These are phyloP conservation scores for Podospora conica DNA, from an alignment of 495 filamentous ascomycete species.

Conservation along the genomic window DNA sequence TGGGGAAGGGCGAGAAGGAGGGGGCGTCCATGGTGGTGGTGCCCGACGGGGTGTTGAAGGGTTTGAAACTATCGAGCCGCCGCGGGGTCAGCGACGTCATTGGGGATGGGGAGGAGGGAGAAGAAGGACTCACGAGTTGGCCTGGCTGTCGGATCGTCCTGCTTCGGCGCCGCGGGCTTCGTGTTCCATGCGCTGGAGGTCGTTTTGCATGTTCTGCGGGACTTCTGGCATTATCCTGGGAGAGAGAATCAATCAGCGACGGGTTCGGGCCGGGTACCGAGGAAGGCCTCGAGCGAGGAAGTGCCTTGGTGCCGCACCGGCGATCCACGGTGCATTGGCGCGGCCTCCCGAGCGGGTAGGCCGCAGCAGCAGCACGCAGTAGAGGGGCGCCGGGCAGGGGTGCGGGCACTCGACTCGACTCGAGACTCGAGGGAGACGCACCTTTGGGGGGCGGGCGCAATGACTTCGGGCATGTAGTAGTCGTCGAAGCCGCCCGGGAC, in stretches of 20 bases:
- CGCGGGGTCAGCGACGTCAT: conserved; percentile 12
- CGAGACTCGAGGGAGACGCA: conserved; percentile 43
- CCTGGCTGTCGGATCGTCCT: conserved; percentile 32
- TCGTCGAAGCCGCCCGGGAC: conserved; percentile 85
- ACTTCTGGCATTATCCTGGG: conserved; percentile 54
- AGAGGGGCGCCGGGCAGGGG: background rate
- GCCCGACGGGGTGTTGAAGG: conserved; percentile 33
- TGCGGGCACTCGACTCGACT: too few species aligned
- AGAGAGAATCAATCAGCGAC: conserved; percentile 8
- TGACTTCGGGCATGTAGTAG: conserved; percentile 65
- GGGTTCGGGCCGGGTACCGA: conserved; percentile 16
- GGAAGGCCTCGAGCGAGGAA: conserved; percentile 2
- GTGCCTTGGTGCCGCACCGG: conserved; percentile 11
- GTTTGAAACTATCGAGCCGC: conserved; percentile 40
- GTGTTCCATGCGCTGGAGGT: conserved; percentile 81
- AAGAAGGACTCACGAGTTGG: conserved; percentile 21
- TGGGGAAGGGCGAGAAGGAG: conserved; percentile 87
- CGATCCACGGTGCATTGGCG: conserved; percentile 1
- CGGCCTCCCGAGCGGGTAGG: conserved; percentile 1
- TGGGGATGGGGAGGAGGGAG: background rate
- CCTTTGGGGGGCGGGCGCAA: conserved; percentile 80
- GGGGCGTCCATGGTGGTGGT: conserved; percentile 50
- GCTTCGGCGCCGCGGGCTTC: conserved; percentile 53
- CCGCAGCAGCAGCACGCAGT: background rate
- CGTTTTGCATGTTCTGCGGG: conserved; percentile 78